Conservation (phyloP, 2,329 filamentous ascomycete genomes). For the Tricladium varicosporioides region DNA sequence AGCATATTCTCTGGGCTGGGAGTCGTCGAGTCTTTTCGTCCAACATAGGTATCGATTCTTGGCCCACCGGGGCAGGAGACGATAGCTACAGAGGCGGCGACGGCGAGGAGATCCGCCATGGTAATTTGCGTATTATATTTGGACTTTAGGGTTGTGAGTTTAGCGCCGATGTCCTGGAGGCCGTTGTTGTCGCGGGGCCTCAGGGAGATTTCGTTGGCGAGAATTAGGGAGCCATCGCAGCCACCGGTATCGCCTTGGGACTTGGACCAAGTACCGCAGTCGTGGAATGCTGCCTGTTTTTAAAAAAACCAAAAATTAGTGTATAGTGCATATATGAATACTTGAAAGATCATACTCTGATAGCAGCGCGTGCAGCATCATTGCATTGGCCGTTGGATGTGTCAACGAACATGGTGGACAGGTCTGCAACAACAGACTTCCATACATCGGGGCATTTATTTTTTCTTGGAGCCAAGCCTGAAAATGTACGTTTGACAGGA, state of each 20-base stretch:
- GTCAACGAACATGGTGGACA: constrained; percentile 12
- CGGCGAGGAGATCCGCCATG: constrained; percentile 20
- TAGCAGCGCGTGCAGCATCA: constrained; percentile 20
- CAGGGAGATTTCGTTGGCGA: constrained; percentile 6
- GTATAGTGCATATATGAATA: too few species aligned
- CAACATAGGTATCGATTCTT: constrained; percentile 15
- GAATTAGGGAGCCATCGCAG: constrained; percentile 21
- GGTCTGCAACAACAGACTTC: not conserved
- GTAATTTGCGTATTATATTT: constrained; percentile 7
- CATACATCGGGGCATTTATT: constrained; percentile 6
- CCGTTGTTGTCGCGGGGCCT: constrained; percentile 18
- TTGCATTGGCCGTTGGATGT: constrained; percentile 15
- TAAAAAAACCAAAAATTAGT: too few species aligned
- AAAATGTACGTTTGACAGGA: not conserved
- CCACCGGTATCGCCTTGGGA: constrained; percentile 15
- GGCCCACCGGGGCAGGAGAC: constrained; percentile 19
- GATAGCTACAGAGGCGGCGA: constrained; percentile 14
- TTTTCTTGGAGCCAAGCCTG: not conserved
- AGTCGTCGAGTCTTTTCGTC: constrained; percentile 15
- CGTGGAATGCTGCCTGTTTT: constrained; percentile 14
- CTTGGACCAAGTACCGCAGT: constrained; percentile 19
- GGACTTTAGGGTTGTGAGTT: constrained; percentile 10
- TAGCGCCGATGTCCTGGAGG: constrained; percentile 17
- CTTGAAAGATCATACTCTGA: constrained; percentile 14
- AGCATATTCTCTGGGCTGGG: constrained; percentile 4